Evolutionary conservation across 768 basidiomycete genomes (phyloP), one percentile per base, ranked within the genome.

Genomic region (Suillus subluteus): DNA sequence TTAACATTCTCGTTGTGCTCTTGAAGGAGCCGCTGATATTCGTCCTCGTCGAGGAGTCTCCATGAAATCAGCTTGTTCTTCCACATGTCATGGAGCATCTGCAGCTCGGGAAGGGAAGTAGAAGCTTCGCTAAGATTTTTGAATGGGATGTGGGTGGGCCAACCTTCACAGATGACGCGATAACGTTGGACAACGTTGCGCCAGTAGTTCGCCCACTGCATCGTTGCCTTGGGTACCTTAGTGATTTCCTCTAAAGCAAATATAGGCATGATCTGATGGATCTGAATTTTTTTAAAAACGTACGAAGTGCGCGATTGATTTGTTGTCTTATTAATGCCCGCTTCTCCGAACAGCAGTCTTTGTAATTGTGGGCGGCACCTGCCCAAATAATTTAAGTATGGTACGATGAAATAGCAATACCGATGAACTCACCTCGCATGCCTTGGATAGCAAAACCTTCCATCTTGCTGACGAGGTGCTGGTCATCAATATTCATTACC

Each of bases 381-480:
- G 46, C 46, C 46, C 46, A n/a, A 46, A 46, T 46, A 46, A 46
- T 46, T 8, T n/a, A n/a, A 3, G 18, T 46, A 46, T 46, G 6
- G 46, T 7, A 46, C 1, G n/a, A 8, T 46, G 6, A 46, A 46
- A 46, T 46, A 46, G 21, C n/a, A 46, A 46, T n/a, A 46, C 21
- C 4, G 11, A 58, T 58, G 38, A 58, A 32, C 46, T 46, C 21
- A 65, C 64, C 64, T 65, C n/a, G 15, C 37, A 66, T 66, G 32
- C 65, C 65, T 21, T 66, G 58, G 15, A 66, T 46, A 12, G 58
- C 41, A 40, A 66, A 66, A 11, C 65, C 65, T 48, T 66, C 65
- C 65, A 66, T 66, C 43, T 62, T 66, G 50, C 58, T 66, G 35
- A 66, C 35, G 37, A 66, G 43, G 46, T 66, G 48, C 59, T 66